phyloP scores from a whole-genome alignment of 2,329 filamentous ascomycete genomes.

The Penicillium olsonii region DNA sequence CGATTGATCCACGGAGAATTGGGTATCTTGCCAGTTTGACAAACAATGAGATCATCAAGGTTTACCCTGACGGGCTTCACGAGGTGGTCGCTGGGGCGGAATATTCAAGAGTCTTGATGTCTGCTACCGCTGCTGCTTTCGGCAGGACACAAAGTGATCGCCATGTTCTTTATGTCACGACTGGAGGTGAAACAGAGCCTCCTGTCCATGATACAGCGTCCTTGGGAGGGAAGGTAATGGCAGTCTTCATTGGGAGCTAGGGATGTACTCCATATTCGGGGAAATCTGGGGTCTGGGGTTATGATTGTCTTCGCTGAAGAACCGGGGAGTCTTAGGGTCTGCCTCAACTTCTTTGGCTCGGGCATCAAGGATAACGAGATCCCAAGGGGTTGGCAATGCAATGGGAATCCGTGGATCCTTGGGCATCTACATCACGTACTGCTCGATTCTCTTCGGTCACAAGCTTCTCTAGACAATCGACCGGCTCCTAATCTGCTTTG shows the following conservation, averaged over 20 bases:
- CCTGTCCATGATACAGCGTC: neutral
- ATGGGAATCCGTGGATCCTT: too few species aligned
- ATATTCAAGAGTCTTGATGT: conserved; percentile 14
- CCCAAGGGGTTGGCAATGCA: too few species aligned
- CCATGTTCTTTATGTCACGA: conserved; percentile 17
- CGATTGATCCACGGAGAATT: conserved; percentile 12
- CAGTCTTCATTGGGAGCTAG: neutral
- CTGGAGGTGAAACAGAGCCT: conserved; percentile 8
- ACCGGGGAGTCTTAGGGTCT: too few species aligned
- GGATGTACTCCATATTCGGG: too few species aligned
- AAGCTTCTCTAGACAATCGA: too few species aligned
- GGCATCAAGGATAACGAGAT: too few species aligned
- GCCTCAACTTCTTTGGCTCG: too few species aligned
- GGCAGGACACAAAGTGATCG: conserved; percentile 7
- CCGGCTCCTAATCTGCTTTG: neutral
- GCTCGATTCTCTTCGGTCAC: too few species aligned
- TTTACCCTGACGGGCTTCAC: conserved; percentile 2
- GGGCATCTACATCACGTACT: too few species aligned
- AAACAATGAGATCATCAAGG: conserved; percentile 14
- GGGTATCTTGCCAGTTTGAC: conserved; percentile 18
- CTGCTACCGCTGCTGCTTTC: conserved; percentile 19
- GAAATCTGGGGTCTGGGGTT: too few species aligned
- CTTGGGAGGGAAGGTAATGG: conserved; percentile 8
- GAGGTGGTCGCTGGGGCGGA: conserved; percentile 8
- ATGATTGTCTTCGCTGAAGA: too few species aligned